These are phyloP conservation scores for Arabis hirsuta DNA, from an alignment of 345 rosid genomes.

Conservation along the genomic window DNA sequence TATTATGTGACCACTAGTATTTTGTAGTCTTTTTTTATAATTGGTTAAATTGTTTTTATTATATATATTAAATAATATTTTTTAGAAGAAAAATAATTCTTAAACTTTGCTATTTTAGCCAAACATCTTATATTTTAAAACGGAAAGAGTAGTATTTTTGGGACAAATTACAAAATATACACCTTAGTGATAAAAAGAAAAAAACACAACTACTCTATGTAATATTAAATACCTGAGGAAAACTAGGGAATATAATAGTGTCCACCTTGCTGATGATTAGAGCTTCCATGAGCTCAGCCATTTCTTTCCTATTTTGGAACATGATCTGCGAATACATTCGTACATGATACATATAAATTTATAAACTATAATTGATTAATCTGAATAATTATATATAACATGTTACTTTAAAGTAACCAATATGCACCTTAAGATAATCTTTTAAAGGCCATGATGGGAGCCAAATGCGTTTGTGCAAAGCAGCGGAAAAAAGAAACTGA, in stretches of 20 bases:
- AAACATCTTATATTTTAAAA: no score
- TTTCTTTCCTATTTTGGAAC: slow-evolving; percentile 76
- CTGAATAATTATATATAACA: not conserved
- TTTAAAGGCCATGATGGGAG: slow-evolving; percentile 69
- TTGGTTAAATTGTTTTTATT: no score
- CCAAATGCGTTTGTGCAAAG: slow-evolving; percentile 73
- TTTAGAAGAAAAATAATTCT: no score
- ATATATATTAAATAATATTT: no score
- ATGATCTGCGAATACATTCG: slow-evolving; percentile 59
- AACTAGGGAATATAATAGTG: slow-evolving; percentile 57
- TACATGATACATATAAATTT: no score
- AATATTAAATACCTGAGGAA: slow-evolving; percentile 53
- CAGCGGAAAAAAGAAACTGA: slow-evolving; percentile 65
- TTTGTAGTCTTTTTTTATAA: no score
- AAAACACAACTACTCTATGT: not conserved
- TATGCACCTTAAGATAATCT: slow-evolving; percentile 72
- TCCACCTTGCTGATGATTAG: slow-evolving; percentile 63
- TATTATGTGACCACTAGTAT: no score
- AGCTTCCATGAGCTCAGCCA: slow-evolving; percentile 70
- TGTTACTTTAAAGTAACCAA: not conserved
- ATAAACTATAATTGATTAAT: no score
- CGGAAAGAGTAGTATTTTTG: no score
- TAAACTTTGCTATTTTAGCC: no score
- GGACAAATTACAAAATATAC: not conserved
- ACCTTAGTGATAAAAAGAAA: not conserved